A percentile compares a stretch with the other conserved stretches of the same genome.
Conservation (phyloP, 2,329 filamentous ascomycete species). For the Microdochium bolleyi region DNA sequence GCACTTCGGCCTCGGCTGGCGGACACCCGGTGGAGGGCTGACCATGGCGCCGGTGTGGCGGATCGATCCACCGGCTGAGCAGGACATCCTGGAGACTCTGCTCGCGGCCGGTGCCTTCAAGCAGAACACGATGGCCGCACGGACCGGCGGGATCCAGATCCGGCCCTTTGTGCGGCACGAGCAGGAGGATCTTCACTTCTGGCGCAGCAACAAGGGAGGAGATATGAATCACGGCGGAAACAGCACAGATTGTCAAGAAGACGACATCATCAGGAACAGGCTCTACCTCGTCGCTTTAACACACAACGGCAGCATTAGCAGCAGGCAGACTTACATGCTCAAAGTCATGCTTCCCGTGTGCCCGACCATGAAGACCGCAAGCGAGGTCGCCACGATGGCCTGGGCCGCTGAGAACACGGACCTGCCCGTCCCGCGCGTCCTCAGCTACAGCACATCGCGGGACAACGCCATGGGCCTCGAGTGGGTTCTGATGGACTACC, state of each 20-base stretch:
- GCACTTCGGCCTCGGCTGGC: background rate
- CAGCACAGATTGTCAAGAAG: background rate
- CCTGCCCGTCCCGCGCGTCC: conserved; percentile 15
- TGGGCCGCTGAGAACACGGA: conserved; percentile 13
- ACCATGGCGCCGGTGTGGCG: background rate
- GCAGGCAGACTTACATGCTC: conserved; percentile 17
- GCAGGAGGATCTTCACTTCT: too few species aligned
- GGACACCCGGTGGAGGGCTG: background rate
- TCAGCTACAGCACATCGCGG: conserved; percentile 10
- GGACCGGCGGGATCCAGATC: too few species aligned
- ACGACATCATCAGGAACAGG: conserved; percentile 6
- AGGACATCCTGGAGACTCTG: background rate
- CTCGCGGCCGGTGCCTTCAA: background rate
- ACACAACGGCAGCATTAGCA: conserved; percentile 3
- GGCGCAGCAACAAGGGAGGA: too few species aligned
- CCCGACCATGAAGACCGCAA: conserved; percentile 15
- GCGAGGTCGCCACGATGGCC: conserved; percentile 19
- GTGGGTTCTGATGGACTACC: conserved; percentile 19
- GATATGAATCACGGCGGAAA: background rate
- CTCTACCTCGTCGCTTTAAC: conserved; percentile 13
- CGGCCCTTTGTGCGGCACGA: too few species aligned
- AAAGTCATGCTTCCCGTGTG: conserved; percentile 16
- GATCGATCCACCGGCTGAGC: background rate
- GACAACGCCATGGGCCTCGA: conserved; percentile 18
- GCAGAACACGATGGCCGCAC: background rate